Percentiles rank a stretch among this genome's conserved stretches.
phyloP scores from a whole-genome alignment of 1,284 basidiomycete species.

The Cerioporus squamosus region DNA sequence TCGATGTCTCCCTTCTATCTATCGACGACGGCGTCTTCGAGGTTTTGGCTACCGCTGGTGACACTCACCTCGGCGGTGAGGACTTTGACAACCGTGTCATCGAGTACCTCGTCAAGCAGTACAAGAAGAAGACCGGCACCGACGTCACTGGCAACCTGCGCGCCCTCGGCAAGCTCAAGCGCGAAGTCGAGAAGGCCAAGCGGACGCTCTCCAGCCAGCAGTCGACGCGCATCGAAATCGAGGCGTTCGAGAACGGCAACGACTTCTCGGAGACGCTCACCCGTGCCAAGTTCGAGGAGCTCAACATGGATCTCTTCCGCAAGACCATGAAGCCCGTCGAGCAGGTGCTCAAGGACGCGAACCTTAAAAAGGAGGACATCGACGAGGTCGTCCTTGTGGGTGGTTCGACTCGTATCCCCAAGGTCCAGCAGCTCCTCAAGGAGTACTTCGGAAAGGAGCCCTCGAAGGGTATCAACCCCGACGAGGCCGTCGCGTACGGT shows the following conservation, averaged over 20 bases:
- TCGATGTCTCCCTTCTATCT: slow-evolving; percentile 95
- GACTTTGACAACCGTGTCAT: slow-evolving; percentile 98
- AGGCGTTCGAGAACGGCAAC: slow-evolving; percentile 92
- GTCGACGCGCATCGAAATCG: slow-evolving; percentile 76
- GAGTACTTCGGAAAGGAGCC: slow-evolving; percentile 95
- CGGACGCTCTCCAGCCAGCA: slow-evolving; percentile 88
- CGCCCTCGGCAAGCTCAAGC: slow-evolving; percentile 96
- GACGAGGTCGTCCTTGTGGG: slow-evolving; percentile 95
- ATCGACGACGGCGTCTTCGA: slow-evolving; percentile 99
- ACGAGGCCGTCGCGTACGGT: slow-evolving; percentile 77
- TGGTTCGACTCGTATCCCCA: slow-evolving; percentile 98
- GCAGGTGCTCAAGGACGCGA: slow-evolving; percentile 97
- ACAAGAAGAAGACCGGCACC: slow-evolving; percentile 95
- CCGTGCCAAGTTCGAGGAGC: slow-evolving; percentile 97
- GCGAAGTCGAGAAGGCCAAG: slow-evolving; percentile 99
- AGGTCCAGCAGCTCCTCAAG: slow-evolving; percentile 96
- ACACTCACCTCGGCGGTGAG: slow-evolving; percentile 99
- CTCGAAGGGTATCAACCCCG: slow-evolving; percentile 90
- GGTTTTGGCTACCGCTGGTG: slow-evolving; percentile 96
- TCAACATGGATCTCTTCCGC: slow-evolving; percentile 98
- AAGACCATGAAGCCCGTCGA: slow-evolving; percentile 99
- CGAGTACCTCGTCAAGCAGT: slow-evolving; percentile 89
- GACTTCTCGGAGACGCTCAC: slow-evolving; percentile 98
- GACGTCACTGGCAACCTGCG: slow-evolving; percentile 89
- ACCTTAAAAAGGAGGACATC: slow-evolving; percentile 96